Percentiles rank a stretch among this genome's conserved stretches.
phyloP scores from a whole-genome alignment of 306 rosid genomes.

The Lablab purpureus region DNA sequence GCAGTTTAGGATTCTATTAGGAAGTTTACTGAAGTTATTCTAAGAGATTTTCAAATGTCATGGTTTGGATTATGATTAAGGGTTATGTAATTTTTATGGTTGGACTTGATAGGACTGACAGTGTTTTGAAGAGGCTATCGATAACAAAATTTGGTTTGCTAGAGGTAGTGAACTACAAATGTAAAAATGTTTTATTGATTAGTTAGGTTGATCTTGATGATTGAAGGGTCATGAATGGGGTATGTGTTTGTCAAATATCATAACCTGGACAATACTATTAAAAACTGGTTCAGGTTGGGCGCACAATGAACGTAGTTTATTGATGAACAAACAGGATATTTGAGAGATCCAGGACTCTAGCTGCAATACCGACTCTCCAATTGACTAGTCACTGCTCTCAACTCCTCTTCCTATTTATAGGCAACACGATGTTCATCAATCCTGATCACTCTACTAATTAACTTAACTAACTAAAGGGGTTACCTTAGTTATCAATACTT shows the following conservation, averaged over 20 bases:
- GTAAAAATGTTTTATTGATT: conserved; percentile 1
- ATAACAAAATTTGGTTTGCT: conserved; percentile 4
- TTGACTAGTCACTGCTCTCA: no score
- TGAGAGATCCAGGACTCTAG: no score
- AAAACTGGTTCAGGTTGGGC: no score
- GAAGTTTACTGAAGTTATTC: background rate
- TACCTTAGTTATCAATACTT: no score
- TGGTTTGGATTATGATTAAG: conserved; percentile 19
- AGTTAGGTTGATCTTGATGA: conserved; percentile 2
- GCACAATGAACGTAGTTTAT: no score
- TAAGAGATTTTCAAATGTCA: background rate
- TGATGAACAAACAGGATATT: no score
- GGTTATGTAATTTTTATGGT: background rate
- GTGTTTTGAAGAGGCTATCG: background rate
- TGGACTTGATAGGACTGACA: background rate
- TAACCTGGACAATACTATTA: background rate
- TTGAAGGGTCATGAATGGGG: background rate
- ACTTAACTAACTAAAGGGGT: no score
- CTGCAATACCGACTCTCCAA: no score
- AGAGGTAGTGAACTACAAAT: background rate
- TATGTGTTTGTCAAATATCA: background rate
- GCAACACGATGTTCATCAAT: no score
- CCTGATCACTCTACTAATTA: no score
- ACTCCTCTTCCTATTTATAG: no score
- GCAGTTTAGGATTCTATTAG: background rate